Base-by-base conservation (phyloP, 306 rosid genomes). In the Malus orientalis region DNA sequence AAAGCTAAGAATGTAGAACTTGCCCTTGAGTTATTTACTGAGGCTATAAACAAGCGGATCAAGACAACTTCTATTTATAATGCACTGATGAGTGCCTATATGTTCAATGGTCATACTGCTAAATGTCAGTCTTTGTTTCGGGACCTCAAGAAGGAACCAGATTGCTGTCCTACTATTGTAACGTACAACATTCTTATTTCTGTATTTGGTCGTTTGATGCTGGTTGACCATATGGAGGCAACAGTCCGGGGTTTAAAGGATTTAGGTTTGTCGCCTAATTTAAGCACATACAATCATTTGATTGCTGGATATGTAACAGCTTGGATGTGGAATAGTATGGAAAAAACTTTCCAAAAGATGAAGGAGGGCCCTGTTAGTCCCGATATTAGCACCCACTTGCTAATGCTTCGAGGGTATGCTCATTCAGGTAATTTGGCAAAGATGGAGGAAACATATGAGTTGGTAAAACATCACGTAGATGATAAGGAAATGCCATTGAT, bases 261-360 rank as follows among this genome's bases (percentile, higher is more conserved):
- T 78, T 77, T 73, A 16, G 19, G 62, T 25, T 49, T 91, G 69
- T 69, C 82, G 13, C 89, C 85, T 49, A 89, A 79, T 53, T 6
- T 80, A 81, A 57, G n/a, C 27, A 90, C 97, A 4, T 90, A 91
- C 85, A 91, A 94, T 85, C 2, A 77, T 79, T 71, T 89, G 65
- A 87, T 94, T 85, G 81, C 84, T 65, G 98, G 93, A 70, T 91
- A 87, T 80, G 27, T 94, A 20, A 81, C 89, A 7, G 91, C 95
- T 49, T 90, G 93, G 95, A 91, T 83, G 91, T 94, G 98, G 98
- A 88, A 84, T 74, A 77, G 60, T 68, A 89, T 90, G 97, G 94
- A 91, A 60, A 73, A 61, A 32, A 83, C 88, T 80, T 91, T 87
- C 74, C 86, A 80, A 80, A 65, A 42, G 73, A 69, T 91, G 88